Evolutionary conservation across 148 eudicot species (phyloP).

Genomic region (Rhododendron vialii): DNA sequence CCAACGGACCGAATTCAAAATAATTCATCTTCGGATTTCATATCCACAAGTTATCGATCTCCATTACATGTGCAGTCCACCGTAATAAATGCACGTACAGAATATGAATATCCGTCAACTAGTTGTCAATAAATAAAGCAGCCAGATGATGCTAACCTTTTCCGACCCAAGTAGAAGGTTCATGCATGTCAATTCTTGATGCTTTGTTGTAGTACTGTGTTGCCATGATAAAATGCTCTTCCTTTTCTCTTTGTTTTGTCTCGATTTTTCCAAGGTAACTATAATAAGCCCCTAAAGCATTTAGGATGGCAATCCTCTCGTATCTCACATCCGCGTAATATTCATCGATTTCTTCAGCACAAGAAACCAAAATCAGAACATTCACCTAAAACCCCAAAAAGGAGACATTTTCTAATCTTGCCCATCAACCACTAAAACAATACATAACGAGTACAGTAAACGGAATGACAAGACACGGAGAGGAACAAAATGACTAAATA

Average conservation of each 20-base stretch:
- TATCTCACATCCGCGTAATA: slow-evolving; percentile 90
- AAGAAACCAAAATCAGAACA: slow-evolving; percentile 12
- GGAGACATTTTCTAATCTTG: not conserved
- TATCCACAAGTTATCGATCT: not conserved
- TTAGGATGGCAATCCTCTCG: slow-evolving; percentile 90
- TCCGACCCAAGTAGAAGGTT: slow-evolving; percentile 97
- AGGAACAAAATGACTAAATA: slow-evolving; percentile 11
- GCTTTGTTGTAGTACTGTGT: slow-evolving; percentile 86
- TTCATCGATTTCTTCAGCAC: slow-evolving; percentile 81
- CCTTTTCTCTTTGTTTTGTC: slow-evolving; percentile 72
- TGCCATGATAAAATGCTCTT: slow-evolving; percentile 65
- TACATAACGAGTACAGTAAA: not conserved
- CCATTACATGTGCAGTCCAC: not conserved
- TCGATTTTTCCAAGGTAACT: slow-evolving; percentile 86
- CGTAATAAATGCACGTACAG: not conserved
- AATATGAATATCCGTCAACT: not conserved
- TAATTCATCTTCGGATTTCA: not conserved
- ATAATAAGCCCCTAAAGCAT: slow-evolving; percentile 87
- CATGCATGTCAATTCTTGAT: slow-evolving; percentile 87
- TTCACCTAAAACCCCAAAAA: not conserved
- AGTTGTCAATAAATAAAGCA: not conserved
- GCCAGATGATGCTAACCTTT: slow-evolving; percentile 46
- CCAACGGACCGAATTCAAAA: not conserved
- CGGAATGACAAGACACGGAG: not conserved
- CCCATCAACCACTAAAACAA: not conserved